Evolutionary conservation across 1,139 yeast species (phyloP).

Genomic region (Saccharomyces hybrid): DNA sequence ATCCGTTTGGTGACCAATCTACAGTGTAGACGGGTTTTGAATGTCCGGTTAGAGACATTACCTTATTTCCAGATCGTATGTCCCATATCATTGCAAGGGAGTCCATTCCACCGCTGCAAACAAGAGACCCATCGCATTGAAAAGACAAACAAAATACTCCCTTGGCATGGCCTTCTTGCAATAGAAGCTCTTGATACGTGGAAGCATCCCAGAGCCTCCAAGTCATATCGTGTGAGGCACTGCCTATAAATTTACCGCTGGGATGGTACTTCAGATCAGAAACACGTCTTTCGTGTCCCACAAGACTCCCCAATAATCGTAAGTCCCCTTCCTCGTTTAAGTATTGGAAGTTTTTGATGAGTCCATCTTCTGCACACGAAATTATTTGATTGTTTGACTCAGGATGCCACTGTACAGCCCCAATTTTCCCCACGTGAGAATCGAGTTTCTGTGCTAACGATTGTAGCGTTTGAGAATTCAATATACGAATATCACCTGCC

Average conservation of each 20-base stretch:
- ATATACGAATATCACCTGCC: slow-evolving; percentile 62
- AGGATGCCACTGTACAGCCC: slow-evolving; percentile 63
- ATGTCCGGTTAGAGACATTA: slow-evolving; percentile 59
- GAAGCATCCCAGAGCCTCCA: slow-evolving; percentile 84
- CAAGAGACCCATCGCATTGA: slow-evolving; percentile 72
- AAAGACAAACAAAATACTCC: slow-evolving; percentile 58
- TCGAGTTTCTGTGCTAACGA: slow-evolving; percentile 24
- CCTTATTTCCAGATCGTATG: slow-evolving; percentile 64
- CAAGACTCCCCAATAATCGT: slow-evolving; percentile 8
- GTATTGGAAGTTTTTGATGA: slow-evolving; percentile 33
- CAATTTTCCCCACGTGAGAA: slow-evolving; percentile 49
- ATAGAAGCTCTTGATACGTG: slow-evolving; percentile 39
- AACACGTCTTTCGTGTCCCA: slow-evolving; percentile 50
- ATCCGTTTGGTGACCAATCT: slow-evolving; percentile 74
- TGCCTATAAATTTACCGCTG: slow-evolving; percentile 43
- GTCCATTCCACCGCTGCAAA: slow-evolving; percentile 76
- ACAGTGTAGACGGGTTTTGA: slow-evolving; percentile 61
- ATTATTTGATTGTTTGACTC: slow-evolving; percentile 30
- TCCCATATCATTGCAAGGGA: slow-evolving; percentile 79
- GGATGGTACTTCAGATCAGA: slow-evolving; percentile 67
- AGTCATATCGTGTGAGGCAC: slow-evolving; percentile 78
- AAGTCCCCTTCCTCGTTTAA: slow-evolving; percentile 3
- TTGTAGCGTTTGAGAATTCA: slow-evolving; percentile 38
- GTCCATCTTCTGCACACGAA: slow-evolving; percentile 64
- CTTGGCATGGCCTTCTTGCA: slow-evolving; percentile 83